Evolutionary conservation across 1,139 yeast species (phyloP), one percentile per base, ranked within the genome.

Genomic region (Kurtzmaniella quercitrusa): DNA sequence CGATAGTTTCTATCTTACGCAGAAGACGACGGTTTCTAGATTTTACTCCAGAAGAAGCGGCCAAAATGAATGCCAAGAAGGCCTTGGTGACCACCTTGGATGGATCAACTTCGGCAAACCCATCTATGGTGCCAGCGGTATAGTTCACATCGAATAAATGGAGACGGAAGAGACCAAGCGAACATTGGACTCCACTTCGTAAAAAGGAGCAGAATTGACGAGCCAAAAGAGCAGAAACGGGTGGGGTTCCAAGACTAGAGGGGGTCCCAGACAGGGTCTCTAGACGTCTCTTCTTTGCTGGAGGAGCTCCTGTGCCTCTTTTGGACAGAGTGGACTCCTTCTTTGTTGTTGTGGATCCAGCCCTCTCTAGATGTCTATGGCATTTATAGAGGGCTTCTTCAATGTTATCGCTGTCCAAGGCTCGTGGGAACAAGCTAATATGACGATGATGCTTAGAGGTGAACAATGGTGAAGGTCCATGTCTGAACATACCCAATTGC

Each of bases 391-490:
- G 27, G n/a, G 44, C 44, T 8, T 18, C 39, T 3, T 42, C 44
- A 12, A 42, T 14, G 34, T 10, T 27, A 5, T 18, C 10, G 8
- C n/a, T 3, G 11, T 41, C 37, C 10, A 41, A 14, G 12, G 19
- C 25, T 8, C 12, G 15, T 2, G 21, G 38, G 10, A 41, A 15
- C 17, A 21, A 34, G 19, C 41, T 34, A 3, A 4, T 14, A 23
- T 42, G 44, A 11, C 23, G 34, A 21, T 42, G 44, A n/a, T 18
- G 34, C 17, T 38, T 38, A 11, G 25, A 17, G 9, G 25, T 37
- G 33, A 42, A 42, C 21, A 42, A 39, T 7, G 39, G 41, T 2
- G 44, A 42, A 3, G 34, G 17, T 7, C 44, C 41, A 18, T 16
- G 10, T 10, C 39, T 12, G 18, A 42, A 36, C 23, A 21, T 16